A percentile compares a stretch with the other conserved stretches of the same genome.
Evolutionary conservation across 192 early-diverging fungal species (phyloP).

Genomic region (Backusella mclennaniae): DNA sequence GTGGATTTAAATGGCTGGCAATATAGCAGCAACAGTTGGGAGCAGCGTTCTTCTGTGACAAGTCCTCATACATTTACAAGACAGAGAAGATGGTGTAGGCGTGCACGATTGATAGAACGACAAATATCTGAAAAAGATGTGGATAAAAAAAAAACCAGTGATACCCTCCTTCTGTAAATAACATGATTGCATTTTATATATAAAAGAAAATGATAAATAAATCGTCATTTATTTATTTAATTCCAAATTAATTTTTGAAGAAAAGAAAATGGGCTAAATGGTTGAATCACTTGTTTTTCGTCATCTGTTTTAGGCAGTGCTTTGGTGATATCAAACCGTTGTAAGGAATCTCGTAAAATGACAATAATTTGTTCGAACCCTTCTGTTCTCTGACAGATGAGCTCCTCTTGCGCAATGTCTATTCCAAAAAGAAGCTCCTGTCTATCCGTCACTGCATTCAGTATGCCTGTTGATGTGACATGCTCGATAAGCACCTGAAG

Average conservation of each 20-base stretch:
- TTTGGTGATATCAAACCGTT: neutral
- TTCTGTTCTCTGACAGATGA: neutral
- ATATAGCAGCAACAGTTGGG: conserved; percentile 52
- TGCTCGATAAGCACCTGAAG: neutral
- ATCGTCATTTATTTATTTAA: neutral
- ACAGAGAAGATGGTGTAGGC: conserved; percentile 48
- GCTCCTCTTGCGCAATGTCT: neutral
- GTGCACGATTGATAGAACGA: conserved; percentile 45
- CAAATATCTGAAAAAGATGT: neutral
- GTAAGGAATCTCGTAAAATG: neutral
- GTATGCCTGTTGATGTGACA: neutral
- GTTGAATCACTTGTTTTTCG: neutral
- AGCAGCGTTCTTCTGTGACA: conserved; percentile 38
- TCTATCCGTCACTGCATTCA: neutral
- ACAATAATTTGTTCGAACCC: neutral
- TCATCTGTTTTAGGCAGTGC: neutral
- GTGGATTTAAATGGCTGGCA: conserved; percentile 53
- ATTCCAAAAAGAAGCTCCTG: neutral
- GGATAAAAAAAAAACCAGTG: neutral
- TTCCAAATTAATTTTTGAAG: neutral
- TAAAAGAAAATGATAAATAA: neutral
- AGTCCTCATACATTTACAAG: conserved; percentile 46
- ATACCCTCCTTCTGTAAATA: neutral
- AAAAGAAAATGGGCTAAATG: neutral
- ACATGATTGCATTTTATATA: neutral